Evolutionary conservation across 495 filamentous ascomycete genomes (phyloP).

Genomic region (Aspergillus sclerotiicarbonarius): DNA sequence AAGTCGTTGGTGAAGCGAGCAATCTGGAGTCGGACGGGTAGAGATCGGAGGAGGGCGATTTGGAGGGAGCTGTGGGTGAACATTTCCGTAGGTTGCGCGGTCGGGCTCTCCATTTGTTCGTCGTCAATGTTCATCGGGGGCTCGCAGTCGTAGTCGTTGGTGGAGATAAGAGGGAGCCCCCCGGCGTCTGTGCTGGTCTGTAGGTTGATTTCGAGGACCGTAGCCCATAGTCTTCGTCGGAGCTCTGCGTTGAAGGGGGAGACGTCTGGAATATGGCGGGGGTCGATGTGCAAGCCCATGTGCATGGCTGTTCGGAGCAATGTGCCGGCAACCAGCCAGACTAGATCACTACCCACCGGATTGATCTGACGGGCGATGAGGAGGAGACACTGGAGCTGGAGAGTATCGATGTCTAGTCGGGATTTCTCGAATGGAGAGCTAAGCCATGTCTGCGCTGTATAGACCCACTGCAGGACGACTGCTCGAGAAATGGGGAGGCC

Average conservation of each 20-base stretch:
- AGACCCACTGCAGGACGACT: conserved; percentile 36
- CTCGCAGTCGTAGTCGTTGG: conserved; percentile 50
- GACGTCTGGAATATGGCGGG: conserved; percentile 42
- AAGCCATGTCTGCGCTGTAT: conserved; percentile 51
- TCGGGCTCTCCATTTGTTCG: conserved; percentile 26
- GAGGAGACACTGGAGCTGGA: conserved; percentile 50
- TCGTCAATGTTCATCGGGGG: conserved; percentile 53
- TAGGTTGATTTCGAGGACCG: conserved; percentile 50
- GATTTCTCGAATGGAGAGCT: conserved; percentile 45
- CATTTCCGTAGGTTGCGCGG: conserved; percentile 23
- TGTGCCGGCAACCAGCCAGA: conserved; percentile 48
- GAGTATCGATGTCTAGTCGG: conserved; percentile 31
- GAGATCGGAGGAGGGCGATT: conserved; percentile 38
- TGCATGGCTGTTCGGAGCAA: conserved; percentile 47
- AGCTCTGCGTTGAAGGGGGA: conserved; percentile 46
- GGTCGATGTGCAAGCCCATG: conserved; percentile 55
- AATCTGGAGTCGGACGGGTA: conserved; percentile 40
- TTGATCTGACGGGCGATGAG: conserved; percentile 48
- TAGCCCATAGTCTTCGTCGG: conserved; percentile 54
- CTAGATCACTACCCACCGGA: conserved; percentile 34
- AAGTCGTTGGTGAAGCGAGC: conserved; percentile 41
- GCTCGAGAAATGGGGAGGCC: conserved; percentile 11
- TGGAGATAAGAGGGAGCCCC: conserved; percentile 47
- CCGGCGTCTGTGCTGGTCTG: conserved; percentile 51
- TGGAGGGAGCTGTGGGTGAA: conserved; percentile 52